A percentile compares a stretch with the other conserved stretches of the same genome.
Evolutionary conservation across 2,329 filamentous ascomycete species (phyloP).

Genomic region (Scopulariopsis brevicaulis): DNA sequence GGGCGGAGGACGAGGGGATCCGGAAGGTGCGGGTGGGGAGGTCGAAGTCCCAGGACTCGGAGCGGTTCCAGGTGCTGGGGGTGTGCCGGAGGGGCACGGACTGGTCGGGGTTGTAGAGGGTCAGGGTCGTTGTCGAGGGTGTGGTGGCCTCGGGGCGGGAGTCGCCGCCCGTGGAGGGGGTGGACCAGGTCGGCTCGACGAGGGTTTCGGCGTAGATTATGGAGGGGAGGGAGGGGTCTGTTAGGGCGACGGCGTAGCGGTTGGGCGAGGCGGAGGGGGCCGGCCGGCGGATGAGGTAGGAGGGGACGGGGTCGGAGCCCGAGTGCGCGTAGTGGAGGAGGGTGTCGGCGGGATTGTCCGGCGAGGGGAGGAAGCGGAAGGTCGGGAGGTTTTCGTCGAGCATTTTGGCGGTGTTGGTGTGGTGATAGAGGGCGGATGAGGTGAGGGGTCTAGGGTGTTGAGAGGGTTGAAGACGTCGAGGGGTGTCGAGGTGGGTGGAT

Average conservation of each 20-base stretch:
- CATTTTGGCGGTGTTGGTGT: conserved; percentile 38
- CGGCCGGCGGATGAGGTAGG: conserved; percentile 70
- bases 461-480: no score
- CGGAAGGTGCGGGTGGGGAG: conserved; percentile 80
- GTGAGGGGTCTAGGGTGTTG: neutral
- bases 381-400: conserved; percentile 90
- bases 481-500: no score
- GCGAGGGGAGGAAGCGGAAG: conserved; percentile 41
- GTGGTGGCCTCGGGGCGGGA: conserved; percentile 57
- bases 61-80: conserved; percentile 68
- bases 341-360: conserved; percentile 42
- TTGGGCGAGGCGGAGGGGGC: conserved; percentile 67
- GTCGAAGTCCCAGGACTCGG: conserved; percentile 82
- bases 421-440: neutral
- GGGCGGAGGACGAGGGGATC: conserved; percentile 61
- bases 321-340: conserved; percentile 54
- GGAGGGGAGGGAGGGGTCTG: conserved; percentile 69
- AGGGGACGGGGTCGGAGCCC: conserved; percentile 67
- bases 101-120: conserved; percentile 91
- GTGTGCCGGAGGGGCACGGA: conserved; percentile 60
- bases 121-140: conserved; percentile 69
- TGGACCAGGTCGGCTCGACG: conserved; percentile 70
- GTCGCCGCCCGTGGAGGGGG: conserved; percentile 68
- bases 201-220: conserved; percentile 82
- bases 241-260: conserved; percentile 77